A percentile compares a stretch with the other conserved stretches of the same genome.
Conservation (phyloP, 495 filamentous ascomycete genomes). For the Recurvomyces mirabilis region DNA sequence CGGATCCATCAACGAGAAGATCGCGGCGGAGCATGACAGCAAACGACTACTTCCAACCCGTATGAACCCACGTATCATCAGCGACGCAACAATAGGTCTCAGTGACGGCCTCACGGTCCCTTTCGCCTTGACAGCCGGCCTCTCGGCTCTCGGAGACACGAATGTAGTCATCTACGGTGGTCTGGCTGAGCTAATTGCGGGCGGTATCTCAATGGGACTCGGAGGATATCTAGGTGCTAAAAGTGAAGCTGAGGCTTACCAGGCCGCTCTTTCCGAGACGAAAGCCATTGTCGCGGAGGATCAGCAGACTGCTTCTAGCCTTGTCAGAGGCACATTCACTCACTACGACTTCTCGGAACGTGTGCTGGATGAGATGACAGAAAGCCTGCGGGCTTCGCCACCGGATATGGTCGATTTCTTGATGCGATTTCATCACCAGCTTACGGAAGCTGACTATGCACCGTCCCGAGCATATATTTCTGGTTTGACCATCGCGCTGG, state of each 20-base stretch:
- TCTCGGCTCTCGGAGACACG: conserved; percentile 44
- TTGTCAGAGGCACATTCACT: conserved; percentile 6
- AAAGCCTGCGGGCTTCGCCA: not conserved
- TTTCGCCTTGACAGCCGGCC: conserved; percentile 24
- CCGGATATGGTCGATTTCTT: conserved; percentile 17
- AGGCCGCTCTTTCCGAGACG: conserved; percentile 9
- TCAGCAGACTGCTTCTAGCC: not conserved
- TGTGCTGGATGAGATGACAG: conserved; percentile 1
- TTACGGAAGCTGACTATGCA: conserved; percentile 9
- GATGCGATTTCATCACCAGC: conserved; percentile 18
- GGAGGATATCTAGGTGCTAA: conserved; percentile 56
- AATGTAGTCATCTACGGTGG: conserved; percentile 49
- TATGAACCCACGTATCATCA: conserved; percentile 20
- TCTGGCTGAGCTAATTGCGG: conserved; percentile 46
- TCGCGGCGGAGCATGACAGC: too few species aligned
- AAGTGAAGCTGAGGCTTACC: conserved; percentile 42
- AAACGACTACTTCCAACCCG: too few species aligned
- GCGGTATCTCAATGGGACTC: conserved; percentile 49
- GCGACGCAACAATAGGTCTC: conserved; percentile 22
- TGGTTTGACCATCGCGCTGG: conserved; percentile 48
- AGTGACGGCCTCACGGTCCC: conserved; percentile 23
- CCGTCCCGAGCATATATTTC: conserved; percentile 21
- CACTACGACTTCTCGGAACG: conserved; percentile 13
- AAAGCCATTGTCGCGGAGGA: conserved; percentile 12
- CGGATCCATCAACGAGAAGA: conserved; percentile 3